Base-by-base conservation (phyloP, 768 basidiomycete genomes). In the Mycena kentingensis region DNA sequence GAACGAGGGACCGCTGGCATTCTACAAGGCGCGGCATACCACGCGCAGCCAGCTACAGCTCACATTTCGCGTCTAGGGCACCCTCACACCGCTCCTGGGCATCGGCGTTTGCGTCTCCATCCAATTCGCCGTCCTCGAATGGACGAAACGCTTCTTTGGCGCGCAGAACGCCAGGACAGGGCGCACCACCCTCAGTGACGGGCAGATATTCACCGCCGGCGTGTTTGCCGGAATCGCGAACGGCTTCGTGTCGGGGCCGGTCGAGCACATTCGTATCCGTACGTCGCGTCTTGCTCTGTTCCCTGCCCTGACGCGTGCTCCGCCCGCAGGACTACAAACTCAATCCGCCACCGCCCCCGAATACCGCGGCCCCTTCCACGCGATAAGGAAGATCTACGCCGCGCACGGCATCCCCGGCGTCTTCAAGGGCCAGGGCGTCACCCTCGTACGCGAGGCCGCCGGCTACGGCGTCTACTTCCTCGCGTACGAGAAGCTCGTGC, bases 201-300 rank as follows among this genome's bases (percentile, higher is more conserved):
- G 68, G 15, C 93, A 98, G 67, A 75, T 96, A 12, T 80, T 90
- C 57, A 62, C 74, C 2, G 79, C 93, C 16, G 96, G 96, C 58
- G 83, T 93, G 4, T 73, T 84, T 31, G 96, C 95, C 21, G 96
- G 96, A 24, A 70, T 97, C 24, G 85, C 91, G 10, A 98, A 98
- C 65, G 88, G 92, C 25, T 77, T 96, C 52, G 93, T 97, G 31
- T 95, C 94, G 1, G 93, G 94, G 1, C 96, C 95, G 5, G 95
- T 98, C 16, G 95, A 98, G 69, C 95, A 98, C 65, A 94, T 98
- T 66, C 90, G 95, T 73, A 98, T 98, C 59, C 86, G 92, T 93
- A 60, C 67, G 88, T 75, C 26, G 13, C n/a, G 11, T 16, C 15
- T 27, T 37, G 22, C 34, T 46, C n/a, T 56, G 18, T 16, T n/a